Base-by-base conservation (phyloP, 1,284 basidiomycete species). In the Somion occarium region DNA sequence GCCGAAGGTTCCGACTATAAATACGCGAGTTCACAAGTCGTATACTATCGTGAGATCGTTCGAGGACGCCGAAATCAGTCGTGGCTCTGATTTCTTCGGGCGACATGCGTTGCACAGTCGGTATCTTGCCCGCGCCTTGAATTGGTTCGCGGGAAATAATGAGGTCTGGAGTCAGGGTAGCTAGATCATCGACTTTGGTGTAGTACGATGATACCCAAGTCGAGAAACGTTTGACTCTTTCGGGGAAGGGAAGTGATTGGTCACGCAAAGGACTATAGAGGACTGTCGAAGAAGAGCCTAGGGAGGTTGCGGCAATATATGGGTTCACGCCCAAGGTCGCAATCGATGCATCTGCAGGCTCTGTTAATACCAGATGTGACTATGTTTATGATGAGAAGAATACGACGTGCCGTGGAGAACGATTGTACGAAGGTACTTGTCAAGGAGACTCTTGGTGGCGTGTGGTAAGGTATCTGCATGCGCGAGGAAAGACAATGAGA, bases 401-500 rank as follows among this genome's bases (percentile, higher is more conserved):
- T 19, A 47, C 20, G 12, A 44, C 53, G 13, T 47, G 57, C 58
- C 58, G 25, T 50, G 56, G 3, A 59, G n/a, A 5, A 59, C 38
- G 20, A 52, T 34, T 4, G 45, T 51, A 2, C 58, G 51, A 23
- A 59, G 26, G 47, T 58, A 56, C 5, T 15, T 13, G 9, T 46
- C 53, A 1, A 59, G 43, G 4, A 50, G n/a, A 3, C 38, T 37
- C 37, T 38, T 41, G 15, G 41, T 38, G n/a, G 46, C 27, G 25
- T 38, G 37, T 5, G 52, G 45, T 2, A 57, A 39, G 7, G 27
- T 41, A 3, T 48, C 41, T 1, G 53, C 54, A 42, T 53, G 43
- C 15, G 50, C 54, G 5, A 59, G 30, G 20, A 59, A 51, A 5
- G 58, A 53, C 11, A 56, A 18, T 2, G 48, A 26, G 12, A 50